Base-by-base conservation (phyloP, 2,329 filamentous ascomycete species). In the Erysiphe neolycopersici region DNA sequence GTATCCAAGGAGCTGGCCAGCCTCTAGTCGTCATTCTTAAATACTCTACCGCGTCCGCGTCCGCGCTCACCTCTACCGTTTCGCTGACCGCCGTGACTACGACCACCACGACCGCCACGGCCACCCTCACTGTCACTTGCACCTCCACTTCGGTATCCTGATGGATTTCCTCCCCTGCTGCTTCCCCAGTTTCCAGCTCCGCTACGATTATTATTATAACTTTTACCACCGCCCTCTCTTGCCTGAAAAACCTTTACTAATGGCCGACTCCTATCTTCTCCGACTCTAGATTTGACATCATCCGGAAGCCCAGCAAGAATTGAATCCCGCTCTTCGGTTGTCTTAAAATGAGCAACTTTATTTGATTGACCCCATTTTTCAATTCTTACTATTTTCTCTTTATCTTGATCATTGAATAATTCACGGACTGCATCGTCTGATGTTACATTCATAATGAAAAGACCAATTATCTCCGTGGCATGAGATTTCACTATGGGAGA, bases 401-500 rank as follows among this genome's bases (percentile, higher is more conserved):
- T 76, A 56, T 94, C 83, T 53, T 92, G 81, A 12, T 89, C 76
- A 1, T 73, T 66, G 56, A 98, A 87, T 19, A 93, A 66, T 31
- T 81, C 76, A 45, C 78, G 76, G 33, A 82, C 78, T 47, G 85
- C 80, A 30, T 93, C 81, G 50, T 87, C 81, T 44, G 71, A 79
- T 53, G 76, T 80, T 18, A 85, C 75, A 54, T 85, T 85, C 63
- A 80, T 81, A 47, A 98, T 76, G 60, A 94, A 98, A 17, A 98
- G 70, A 41, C 81, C 87, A 53, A 83, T 77, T 51, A 78, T 82
- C 8, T 41, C 39, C 51, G 70, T 73, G 54, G 83, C 70, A 16
- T 68, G 62, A 32, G 62, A 69, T 57, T 80, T 77, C 26, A 68
- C 62, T 6, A 69, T 68, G 14, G 72, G 68, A 1, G 72, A 71